Evolutionary conservation across 306 rosid genomes (phyloP).

Genomic region (Prinsepia uniflora): DNA sequence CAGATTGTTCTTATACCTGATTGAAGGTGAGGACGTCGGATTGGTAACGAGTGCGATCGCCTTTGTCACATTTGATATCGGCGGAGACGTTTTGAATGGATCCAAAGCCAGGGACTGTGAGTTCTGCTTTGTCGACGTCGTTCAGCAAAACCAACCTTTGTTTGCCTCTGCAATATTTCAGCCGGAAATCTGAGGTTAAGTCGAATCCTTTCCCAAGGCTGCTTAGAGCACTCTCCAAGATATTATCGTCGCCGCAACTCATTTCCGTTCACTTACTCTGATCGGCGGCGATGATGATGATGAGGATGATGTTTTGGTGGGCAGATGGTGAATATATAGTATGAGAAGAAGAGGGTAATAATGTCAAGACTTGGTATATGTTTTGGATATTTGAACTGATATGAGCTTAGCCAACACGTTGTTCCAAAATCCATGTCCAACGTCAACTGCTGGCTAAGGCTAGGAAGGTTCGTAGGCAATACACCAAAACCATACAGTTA

Average conservation of each 20-base stretch:
- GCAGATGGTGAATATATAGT: neutral
- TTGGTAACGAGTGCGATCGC: constrained; percentile 69
- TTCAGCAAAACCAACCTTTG: constrained; percentile 50
- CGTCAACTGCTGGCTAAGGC: too few species aligned
- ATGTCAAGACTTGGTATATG: constrained; percentile 6
- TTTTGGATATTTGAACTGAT: neutral
- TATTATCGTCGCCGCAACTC: constrained; percentile 23
- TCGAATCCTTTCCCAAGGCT: constrained; percentile 95
- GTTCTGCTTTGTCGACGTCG: constrained; percentile 33
- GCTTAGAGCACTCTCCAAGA: constrained; percentile 46
- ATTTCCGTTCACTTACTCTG: neutral
- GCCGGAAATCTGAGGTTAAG: constrained; percentile 76
- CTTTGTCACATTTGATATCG: constrained; percentile 83
- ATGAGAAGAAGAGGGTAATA: neutral
- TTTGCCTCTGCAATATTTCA: constrained; percentile 70
- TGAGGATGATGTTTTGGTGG: neutral
- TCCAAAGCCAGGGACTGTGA: constrained; percentile 58
- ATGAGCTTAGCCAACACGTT: too few species aligned
- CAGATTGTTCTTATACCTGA: constrained; percentile 32
- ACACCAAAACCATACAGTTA: neutral
- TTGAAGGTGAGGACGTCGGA: constrained; percentile 65
- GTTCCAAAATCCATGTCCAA: too few species aligned
- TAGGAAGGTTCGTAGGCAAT: neutral
- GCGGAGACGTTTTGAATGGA: constrained; percentile 41
- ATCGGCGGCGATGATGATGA: too few species aligned